phyloP scores from a whole-genome alignment of 116 monocot genomes.

The Cymodocea nodosa region DNA sequence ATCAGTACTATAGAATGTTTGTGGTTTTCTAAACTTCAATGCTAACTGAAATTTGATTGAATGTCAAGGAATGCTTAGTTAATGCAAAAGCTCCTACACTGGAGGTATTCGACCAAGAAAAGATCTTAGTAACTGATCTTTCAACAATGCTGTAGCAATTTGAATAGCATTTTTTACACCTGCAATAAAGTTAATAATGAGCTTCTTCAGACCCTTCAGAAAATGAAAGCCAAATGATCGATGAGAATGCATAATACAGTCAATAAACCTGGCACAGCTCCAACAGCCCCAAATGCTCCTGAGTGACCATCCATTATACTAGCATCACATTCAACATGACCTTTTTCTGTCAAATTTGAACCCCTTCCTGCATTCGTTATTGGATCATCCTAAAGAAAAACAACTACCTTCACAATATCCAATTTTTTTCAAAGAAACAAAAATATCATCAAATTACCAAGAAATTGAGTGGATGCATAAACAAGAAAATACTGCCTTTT shows the following conservation, averaged over 20 bases:
- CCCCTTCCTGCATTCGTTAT: slow-evolving; percentile 94
- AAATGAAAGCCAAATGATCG: not conserved
- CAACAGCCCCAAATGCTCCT: slow-evolving; percentile 85
- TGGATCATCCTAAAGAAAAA: slow-evolving; percentile 74
- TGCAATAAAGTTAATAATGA: slow-evolving; percentile 32
- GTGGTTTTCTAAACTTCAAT: too few species aligned
- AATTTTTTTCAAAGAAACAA: not conserved
- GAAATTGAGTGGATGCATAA: not conserved
- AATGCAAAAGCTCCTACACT: slow-evolving; percentile 38
- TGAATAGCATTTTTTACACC: slow-evolving; percentile 88
- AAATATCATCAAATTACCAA: not conserved
- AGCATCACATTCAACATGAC: slow-evolving; percentile 97
- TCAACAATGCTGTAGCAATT: slow-evolving; percentile 55
- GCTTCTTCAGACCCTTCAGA: not conserved
- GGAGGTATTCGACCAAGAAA: slow-evolving; percentile 92
- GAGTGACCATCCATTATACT: slow-evolving; percentile 94
- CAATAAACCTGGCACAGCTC: slow-evolving; percentile 64
- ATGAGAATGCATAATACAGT: not conserved
- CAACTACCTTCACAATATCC: slow-evolving; percentile 1
- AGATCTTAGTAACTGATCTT: slow-evolving; percentile 59
- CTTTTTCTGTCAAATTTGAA: slow-evolving; percentile 85
- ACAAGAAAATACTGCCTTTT: too few species aligned
- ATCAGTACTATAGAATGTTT: too few species aligned
- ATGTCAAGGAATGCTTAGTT: not conserved
- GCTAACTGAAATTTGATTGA: not conserved